Base-by-base conservation (phyloP, 2,329 filamentous ascomycete genomes). In the Oidium heveae region DNA sequence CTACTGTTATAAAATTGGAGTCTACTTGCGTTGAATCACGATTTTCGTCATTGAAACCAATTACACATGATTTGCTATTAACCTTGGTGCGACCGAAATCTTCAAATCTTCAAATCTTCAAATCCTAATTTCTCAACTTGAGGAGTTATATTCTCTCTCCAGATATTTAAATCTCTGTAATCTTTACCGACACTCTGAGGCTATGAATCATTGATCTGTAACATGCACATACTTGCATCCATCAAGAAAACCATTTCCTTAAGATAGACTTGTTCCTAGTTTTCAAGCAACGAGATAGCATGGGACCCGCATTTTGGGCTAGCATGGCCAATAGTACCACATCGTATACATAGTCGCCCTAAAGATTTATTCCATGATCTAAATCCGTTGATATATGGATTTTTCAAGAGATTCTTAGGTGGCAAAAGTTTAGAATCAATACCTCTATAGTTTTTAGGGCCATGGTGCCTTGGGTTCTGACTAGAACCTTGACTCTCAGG, bases 231-330 rank as follows among this genome's bases (percentile, higher is more conserved):
- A 12, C n/a, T 9, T 20, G 41, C 41, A 44, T 44, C 41, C 12
- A 44, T 44, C 18, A n/a, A 44, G n/a, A 50, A 50, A 28, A 50
- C 46, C 20, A 50, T 50, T 50, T 50, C 46, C n/a, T 50, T 50
- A 7, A 50, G 22, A 32, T 50, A 50, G 9, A n/a, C 7, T 50
- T 50, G 9, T 28, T 50, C 24, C 46, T 4, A 50, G 20, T 46
- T 36, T 36, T 36, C 34, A 36, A 36, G 34, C 15, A 8, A 8
- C 15, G 34, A 36, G 8, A 15, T 36, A 15, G 8, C 15, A 15
- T 36, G 15, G 8, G 34, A 36, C 8, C 15, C 34, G 10, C 49
- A 51, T 16, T 51, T 36, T 22, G 49, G 49, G 8, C 33, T 36
- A n/a, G 16, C 24, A 33, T 51, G 49, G 13, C 49, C 49, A 12